Conservation (phyloP, 768 basidiomycete species). For the Lactarius akahatsu region DNA sequence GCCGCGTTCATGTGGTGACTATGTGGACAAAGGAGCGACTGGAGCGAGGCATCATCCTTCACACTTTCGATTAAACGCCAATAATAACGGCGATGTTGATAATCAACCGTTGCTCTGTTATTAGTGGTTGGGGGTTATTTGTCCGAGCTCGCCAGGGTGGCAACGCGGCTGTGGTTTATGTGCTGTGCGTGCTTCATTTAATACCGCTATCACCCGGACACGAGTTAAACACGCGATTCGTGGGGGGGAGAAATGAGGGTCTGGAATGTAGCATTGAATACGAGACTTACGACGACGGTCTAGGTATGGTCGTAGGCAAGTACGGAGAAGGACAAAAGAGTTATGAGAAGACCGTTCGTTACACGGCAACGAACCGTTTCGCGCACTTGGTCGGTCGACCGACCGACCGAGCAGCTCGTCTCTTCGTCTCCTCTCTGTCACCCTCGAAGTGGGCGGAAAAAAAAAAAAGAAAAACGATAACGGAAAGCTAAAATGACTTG, state of each 20-base stretch:
- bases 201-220: constrained; percentile 14
- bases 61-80: constrained; percentile 11
- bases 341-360: constrained; percentile 4
- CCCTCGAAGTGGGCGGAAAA: background rate
- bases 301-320: constrained; percentile 19
- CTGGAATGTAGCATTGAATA: constrained; percentile 7
- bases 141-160: constrained; percentile 1
- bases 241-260: constrained; percentile 8
- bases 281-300: constrained; percentile 2
- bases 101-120: constrained; percentile 5
- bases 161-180: constrained; percentile 10
- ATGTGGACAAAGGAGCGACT: background rate
- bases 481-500: constrained; percentile 3
- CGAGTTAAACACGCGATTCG: constrained; percentile 20
- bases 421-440: background rate
- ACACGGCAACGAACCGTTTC: constrained; percentile 24
- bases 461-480: background rate
- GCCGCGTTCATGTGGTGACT: background rate
- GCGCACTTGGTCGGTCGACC: background rate
- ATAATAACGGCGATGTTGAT: constrained; percentile 7
- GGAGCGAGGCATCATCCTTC: constrained; percentile 12
- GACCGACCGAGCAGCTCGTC: background rate
- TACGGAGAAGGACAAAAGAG: constrained; percentile 12
- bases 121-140: background rate
- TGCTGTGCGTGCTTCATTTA: constrained; percentile 7